These are phyloP conservation scores for Ophiostoma australiae DNA, from an alignment of 2,329 filamentous ascomycete genomes.

Conservation along the genomic window DNA sequence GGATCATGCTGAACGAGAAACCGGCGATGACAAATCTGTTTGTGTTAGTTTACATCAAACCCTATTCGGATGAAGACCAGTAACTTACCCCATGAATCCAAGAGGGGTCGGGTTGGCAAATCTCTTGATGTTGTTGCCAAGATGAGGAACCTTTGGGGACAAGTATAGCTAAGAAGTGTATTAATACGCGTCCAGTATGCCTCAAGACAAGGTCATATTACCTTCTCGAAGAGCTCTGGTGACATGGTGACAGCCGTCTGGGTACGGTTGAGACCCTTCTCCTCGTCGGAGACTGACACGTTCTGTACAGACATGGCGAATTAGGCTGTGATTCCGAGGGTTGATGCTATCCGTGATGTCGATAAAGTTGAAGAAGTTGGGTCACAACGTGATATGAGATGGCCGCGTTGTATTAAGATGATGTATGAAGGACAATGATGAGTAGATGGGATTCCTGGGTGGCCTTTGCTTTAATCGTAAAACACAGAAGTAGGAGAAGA, in stretches of 20 bases:
- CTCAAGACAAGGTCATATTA: background rate
- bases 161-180: constrained; percentile 17
- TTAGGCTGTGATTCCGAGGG: background rate
- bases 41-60: background rate
- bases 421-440: background rate
- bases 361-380: background rate
- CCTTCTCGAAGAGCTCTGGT: constrained; percentile 22
- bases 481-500: background rate
- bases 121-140: constrained; percentile 19
- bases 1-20: constrained; percentile 22
- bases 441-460: background rate
- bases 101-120: constrained; percentile 22
- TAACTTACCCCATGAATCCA: constrained; percentile 20
- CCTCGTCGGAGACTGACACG: constrained; percentile 19
- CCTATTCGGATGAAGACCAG: background rate
- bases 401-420: background rate
- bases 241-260: constrained; percentile 23
- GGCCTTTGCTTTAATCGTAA: background rate
- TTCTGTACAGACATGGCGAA: constrained; percentile 18
- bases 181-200: background rate
- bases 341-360: background rate
- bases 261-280: constrained; percentile 23
- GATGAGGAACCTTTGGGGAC: constrained; percentile 18
- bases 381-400: background rate
- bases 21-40: constrained; percentile 19